These are phyloP conservation scores for Aegilops umbellulata DNA, from an alignment of 176 grass and related monocot genomes.

Conservation along the genomic window DNA sequence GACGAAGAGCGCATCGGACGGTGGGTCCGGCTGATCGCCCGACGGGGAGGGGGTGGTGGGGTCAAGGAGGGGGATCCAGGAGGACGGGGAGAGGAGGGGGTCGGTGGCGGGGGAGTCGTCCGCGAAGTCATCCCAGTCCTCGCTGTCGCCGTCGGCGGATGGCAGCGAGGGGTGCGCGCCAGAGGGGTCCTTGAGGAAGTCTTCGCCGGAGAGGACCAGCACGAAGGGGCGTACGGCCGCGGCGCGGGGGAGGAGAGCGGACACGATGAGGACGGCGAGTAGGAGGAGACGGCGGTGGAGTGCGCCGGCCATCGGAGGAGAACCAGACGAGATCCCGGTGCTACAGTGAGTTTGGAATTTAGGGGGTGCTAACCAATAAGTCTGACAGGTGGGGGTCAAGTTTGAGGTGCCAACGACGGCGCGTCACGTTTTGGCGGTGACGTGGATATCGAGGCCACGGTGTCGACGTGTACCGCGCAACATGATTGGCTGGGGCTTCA, in stretches of 20 bases:
- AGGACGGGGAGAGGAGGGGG: constrained; percentile 47
- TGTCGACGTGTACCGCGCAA: constrained; percentile 36
- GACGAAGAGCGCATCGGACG: constrained; percentile 52
- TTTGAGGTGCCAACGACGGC: background rate
- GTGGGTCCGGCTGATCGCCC: constrained; percentile 33
- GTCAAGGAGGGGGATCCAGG: constrained; percentile 75
- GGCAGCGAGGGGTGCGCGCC: constrained; percentile 47
- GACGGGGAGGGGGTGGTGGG: constrained; percentile 32
- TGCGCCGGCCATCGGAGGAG: constrained; percentile 37
- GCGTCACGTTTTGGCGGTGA: background rate
- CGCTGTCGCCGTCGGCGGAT: constrained; percentile 36
- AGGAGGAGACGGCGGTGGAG: constrained; percentile 36
- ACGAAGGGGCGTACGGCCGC: constrained; percentile 57
- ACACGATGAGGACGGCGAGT: constrained; percentile 8
- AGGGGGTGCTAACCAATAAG: background rate
- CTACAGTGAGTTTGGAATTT: background rate
- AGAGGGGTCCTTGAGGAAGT: constrained; percentile 71
- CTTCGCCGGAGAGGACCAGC: constrained; percentile 72
- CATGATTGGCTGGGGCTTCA: constrained; percentile 35
- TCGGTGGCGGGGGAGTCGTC: constrained; percentile 42
- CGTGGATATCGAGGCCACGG: background rate
- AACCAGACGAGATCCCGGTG: constrained; percentile 31
- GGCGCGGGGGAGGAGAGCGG: constrained; percentile 27
- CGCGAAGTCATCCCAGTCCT: constrained; percentile 90
- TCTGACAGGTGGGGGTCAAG: constrained; percentile 38